These are phyloP conservation scores for Populus simonii DNA, from an alignment of 345 rosid genomes.

Conservation along the genomic window DNA sequence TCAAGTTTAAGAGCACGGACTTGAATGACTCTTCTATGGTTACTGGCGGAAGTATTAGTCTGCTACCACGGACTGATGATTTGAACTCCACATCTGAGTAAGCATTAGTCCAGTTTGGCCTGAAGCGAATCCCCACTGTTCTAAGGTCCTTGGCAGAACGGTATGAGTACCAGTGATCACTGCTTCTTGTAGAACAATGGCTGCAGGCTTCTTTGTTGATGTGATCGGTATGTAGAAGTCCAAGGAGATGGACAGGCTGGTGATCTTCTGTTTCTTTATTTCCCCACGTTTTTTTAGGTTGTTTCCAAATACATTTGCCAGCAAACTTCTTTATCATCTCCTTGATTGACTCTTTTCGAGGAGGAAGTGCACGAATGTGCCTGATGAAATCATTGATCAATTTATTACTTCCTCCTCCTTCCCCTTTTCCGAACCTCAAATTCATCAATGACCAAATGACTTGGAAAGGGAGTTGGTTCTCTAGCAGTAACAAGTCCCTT, in stretches of 20 bases:
- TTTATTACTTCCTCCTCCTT: background rate
- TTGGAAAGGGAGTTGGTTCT: constrained; percentile 28
- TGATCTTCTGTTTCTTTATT: no score
- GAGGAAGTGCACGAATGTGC: background rate
- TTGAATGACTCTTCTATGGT: constrained; percentile 16
- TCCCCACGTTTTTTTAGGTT: no score
- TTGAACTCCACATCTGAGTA: background rate
- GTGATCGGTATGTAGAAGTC: background rate
- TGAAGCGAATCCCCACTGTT: background rate
- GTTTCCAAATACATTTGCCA: no score
- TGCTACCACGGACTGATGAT: background rate
- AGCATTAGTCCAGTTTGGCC: background rate
- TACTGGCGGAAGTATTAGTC: constrained; percentile 14
- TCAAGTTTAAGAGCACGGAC: constrained; percentile 20
- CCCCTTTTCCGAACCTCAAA: no score
- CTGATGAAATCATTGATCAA: background rate
- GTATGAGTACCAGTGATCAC: background rate
- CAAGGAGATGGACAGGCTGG: background rate
- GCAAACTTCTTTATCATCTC: no score
- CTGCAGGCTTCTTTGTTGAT: no score
- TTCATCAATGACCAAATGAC: constrained; percentile 9
- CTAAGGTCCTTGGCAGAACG: background rate
- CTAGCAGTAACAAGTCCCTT: constrained; percentile 26
- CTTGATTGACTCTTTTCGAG: no score
- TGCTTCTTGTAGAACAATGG: no score